Conservation (phyloP, 768 basidiomycete genomes). For the Suillus clintonianus region DNA sequence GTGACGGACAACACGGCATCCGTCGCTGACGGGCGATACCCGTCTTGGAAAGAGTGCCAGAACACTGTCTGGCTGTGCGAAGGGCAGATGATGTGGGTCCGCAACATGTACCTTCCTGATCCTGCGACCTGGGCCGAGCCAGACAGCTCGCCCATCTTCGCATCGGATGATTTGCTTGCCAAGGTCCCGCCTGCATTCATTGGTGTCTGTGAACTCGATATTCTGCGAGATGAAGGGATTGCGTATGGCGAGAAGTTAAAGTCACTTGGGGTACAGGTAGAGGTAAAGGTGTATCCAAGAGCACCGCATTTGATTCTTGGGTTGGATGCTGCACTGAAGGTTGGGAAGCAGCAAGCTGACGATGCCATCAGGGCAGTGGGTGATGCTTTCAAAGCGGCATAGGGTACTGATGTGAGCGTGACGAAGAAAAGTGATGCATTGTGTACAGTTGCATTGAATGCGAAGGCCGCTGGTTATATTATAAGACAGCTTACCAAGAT, state of each 20-base stretch:
- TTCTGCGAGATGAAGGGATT: constrained; percentile 66
- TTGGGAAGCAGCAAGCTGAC: constrained; percentile 16
- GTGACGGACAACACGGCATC: constrained; percentile 73
- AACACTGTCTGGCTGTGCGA: constrained; percentile 61
- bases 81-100: constrained; percentile 73
- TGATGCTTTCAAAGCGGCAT: constrained; percentile 17
- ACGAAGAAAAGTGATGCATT: background rate
- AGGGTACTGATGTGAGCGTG: background rate
- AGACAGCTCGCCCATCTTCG: constrained; percentile 74
- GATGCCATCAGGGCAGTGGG: constrained; percentile 27
- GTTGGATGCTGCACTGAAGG: constrained; percentile 53
- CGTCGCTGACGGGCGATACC: constrained; percentile 34
- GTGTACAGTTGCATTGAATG: background rate
- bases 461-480: too few relatives aligned
- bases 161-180: constrained; percentile 53
- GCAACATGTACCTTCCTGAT: constrained; percentile 65
- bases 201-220: constrained; percentile 64
- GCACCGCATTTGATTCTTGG: constrained; percentile 70
- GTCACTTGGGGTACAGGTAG: constrained; percentile 51
- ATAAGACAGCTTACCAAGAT: too few relatives aligned
- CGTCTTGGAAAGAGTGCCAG: constrained; percentile 58
- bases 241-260: constrained; percentile 60
- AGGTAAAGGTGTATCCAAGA: constrained; percentile 57
- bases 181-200: constrained; percentile 62
- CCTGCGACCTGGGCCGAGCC: constrained; percentile 58